These are phyloP conservation scores for Lasiodiplodia sp. DNA, from an alignment of 2,329 filamentous ascomycete species.

Conservation along the genomic window DNA sequence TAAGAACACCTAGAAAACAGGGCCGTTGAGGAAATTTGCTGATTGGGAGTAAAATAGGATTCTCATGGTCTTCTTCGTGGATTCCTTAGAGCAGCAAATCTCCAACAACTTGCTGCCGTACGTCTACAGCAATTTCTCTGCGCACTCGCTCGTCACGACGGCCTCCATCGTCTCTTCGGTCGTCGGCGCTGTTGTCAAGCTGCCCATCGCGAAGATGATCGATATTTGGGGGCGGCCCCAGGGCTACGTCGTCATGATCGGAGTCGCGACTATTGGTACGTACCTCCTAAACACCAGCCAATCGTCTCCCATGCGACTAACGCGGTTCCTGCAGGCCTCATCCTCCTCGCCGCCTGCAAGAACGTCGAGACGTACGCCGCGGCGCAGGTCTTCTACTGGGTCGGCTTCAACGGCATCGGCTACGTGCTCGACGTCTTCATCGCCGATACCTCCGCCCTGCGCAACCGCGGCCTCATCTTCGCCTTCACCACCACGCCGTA, in stretches of 20 bases:
- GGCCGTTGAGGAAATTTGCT: background rate
- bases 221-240: slow-evolving; percentile 73
- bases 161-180: slow-evolving; percentile 62
- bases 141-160: slow-evolving; percentile 62
- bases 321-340: background rate
- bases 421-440: slow-evolving; percentile 72
- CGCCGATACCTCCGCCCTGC: slow-evolving; percentile 71
- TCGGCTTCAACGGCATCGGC: slow-evolving; percentile 66
- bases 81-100: slow-evolving; percentile 48
- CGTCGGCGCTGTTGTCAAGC: slow-evolving; percentile 67
- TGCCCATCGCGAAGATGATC: slow-evolving; percentile 71
- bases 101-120: slow-evolving; percentile 44
- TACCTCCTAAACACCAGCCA: background rate
- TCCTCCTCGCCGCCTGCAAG: slow-evolving; percentile 69
- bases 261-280: slow-evolving; percentile 57
- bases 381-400: slow-evolving; percentile 68
- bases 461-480: slow-evolving; percentile 70
- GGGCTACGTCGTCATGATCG: slow-evolving; percentile 64
- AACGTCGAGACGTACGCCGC: slow-evolving; percentile 69
- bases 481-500: slow-evolving; percentile 70
- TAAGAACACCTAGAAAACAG: background rate
- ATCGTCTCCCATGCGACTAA: background rate
- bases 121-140: slow-evolving; percentile 57
- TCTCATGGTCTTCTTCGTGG: slow-evolving; percentile 56
- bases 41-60: slow-evolving; percentile 36